Percentiles rank a stretch among this genome's conserved stretches.
phyloP scores from a whole-genome alignment of 2,329 filamentous ascomycete genomes.

The Claviceps digitariae region DNA sequence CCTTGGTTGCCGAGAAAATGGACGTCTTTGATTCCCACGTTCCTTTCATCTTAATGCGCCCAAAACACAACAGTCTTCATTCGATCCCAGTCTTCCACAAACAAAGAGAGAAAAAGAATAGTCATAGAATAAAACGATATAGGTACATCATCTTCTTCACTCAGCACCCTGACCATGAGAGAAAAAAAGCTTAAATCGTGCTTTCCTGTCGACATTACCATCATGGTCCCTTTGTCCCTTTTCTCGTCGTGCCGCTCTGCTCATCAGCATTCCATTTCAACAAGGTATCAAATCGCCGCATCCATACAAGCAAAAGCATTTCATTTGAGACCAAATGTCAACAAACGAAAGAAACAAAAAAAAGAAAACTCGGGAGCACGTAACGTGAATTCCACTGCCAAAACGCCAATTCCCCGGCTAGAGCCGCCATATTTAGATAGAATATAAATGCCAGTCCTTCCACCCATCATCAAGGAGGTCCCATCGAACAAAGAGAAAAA shows the following conservation, averaged over 20 bases:
- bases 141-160: neutral
- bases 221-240: neutral
- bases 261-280: slow-evolving; percentile 1
- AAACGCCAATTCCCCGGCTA: slow-evolving; percentile 10
- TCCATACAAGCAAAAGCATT: neutral
- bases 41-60: neutral
- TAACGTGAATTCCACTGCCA: slow-evolving; percentile 2
- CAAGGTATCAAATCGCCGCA: slow-evolving; percentile 4
- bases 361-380: neutral
- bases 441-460: slow-evolving; percentile 1
- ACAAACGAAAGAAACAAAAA: neutral
- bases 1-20: neutral
- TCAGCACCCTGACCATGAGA: neutral
- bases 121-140: neutral
- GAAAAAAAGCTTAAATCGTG: neutral
- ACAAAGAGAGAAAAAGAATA: neutral
- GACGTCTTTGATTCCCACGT: neutral
- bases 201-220: neutral
- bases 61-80: neutral
- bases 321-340: neutral
- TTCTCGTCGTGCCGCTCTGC: neutral
- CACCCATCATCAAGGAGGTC: neutral
- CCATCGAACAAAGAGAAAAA: neutral
- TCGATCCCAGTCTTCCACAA: neutral
- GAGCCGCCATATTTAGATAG: slow-evolving; percentile 8